Evolutionary conservation across 768 basidiomycete species (phyloP).

Genomic region (Cystobasidium tubakii): DNA sequence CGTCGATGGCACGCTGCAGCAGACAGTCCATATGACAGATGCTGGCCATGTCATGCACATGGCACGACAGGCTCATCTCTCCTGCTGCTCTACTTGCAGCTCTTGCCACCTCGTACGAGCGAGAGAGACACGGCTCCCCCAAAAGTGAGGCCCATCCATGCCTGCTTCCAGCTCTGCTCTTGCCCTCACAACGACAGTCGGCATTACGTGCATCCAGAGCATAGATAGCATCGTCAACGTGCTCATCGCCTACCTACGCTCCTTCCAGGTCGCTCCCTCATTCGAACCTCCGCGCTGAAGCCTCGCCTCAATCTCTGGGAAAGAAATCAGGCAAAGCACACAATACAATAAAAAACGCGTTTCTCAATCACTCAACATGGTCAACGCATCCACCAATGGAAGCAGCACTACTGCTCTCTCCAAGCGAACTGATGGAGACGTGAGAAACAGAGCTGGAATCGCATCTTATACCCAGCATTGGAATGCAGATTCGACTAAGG

Average conservation of each 20-base stretch:
- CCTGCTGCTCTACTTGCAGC: no score
- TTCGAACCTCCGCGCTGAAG: not conserved
- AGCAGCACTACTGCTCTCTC: not conserved
- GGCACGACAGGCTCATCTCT: no score
- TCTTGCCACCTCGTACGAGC: not conserved
- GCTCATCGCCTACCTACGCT: not conserved
- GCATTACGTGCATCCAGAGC: no score
- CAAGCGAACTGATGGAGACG: conserved; percentile 51
- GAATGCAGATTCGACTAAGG: conserved; percentile 71
- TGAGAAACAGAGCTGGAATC: conserved; percentile 63
- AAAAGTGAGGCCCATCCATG: not conserved
- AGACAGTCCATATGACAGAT: no score
- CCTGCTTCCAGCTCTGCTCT: not conserved
- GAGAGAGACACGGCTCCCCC: not conserved
- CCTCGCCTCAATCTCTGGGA: not conserved
- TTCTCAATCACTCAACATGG: conserved; percentile 18
- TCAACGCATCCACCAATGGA: conserved; percentile 10
- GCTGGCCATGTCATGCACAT: no score
- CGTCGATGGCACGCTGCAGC: no score
- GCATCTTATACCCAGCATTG: conserved; percentile 85
- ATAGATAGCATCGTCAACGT: no score
- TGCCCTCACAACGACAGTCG: no score
- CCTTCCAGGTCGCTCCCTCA: not conserved
- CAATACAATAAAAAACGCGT: not conserved
- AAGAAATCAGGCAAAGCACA: not conserved